Conservation (phyloP, 768 basidiomycete species). For the Pleurotus ostreatus region DNA sequence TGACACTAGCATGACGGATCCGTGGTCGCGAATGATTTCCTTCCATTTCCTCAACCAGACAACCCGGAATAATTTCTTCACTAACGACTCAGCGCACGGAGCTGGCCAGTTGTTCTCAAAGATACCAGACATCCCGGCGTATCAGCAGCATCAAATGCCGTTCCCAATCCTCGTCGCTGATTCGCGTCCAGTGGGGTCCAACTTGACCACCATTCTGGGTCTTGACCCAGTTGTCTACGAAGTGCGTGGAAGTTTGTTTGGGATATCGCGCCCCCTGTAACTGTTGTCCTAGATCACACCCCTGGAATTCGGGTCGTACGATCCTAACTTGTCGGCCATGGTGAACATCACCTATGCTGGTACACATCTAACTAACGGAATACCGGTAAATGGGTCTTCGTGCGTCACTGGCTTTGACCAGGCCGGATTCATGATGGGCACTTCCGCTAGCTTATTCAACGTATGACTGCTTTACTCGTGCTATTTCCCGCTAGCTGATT, state of each 20-base stretch:
- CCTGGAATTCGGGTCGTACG: conserved; percentile 72
- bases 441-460: conserved; percentile 68
- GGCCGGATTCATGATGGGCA: conserved; percentile 70
- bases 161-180: conserved; percentile 66
- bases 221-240: conserved; percentile 53
- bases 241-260: conserved; percentile 27
- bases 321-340: conserved; percentile 69
- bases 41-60: conserved; percentile 76
- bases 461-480: conserved; percentile 23
- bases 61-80: conserved; percentile 52
- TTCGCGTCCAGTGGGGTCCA: conserved; percentile 44
- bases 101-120: conserved; percentile 70
- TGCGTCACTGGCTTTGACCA: conserved; percentile 79
- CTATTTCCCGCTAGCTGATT: neutral
- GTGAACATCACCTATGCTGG: conserved; percentile 61
- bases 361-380: conserved; percentile 56
- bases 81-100: conserved; percentile 57
- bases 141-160: conserved; percentile 45
- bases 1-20: conserved; percentile 61
- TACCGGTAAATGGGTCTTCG: conserved; percentile 45
- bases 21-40: conserved; percentile 61
- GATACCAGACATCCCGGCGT: conserved; percentile 47
- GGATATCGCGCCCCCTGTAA: neutral
- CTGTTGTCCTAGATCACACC: conserved; percentile 43
- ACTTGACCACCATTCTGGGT: conserved; percentile 33